phyloP scores from a whole-genome alignment of 306 rosid species.

The Castanea crenata region DNA sequence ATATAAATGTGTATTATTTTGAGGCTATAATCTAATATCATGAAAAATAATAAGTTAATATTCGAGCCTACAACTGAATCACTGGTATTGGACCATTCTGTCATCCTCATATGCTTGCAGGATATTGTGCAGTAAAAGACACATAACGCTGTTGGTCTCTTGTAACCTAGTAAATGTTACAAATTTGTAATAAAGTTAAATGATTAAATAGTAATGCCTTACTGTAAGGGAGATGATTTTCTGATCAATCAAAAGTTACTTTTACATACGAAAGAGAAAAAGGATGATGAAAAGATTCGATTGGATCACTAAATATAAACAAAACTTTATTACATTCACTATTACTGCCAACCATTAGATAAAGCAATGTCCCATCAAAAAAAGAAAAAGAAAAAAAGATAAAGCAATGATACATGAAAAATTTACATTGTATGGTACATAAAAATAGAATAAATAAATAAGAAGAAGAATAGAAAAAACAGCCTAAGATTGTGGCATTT shows the following conservation, averaged over 20 bases:
- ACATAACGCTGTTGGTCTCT: slow-evolving; percentile 7
- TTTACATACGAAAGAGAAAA: slow-evolving; percentile 19
- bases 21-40: background rate
- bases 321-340: slow-evolving; percentile 29
- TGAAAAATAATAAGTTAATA: background rate
- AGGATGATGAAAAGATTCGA: slow-evolving; percentile 23
- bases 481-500: slow-evolving; percentile 6
- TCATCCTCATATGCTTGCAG: slow-evolving; percentile 36
- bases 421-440: background rate
- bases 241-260: slow-evolving; percentile 19
- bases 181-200: background rate
- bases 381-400: background rate
- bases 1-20: background rate
- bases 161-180: background rate
- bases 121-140: slow-evolving; percentile 25
- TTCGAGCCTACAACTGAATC: background rate
- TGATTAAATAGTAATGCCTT: background rate
- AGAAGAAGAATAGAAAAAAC: background rate
- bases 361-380: background rate
- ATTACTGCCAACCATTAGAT: slow-evolving; percentile 24
- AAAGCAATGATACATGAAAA: slow-evolving; percentile 6
- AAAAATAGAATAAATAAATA: background rate
- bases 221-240: slow-evolving; percentile 1
- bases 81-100: background rate
- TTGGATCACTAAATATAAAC: background rate